phyloP scores from a whole-genome alignment of 805 yeast genomes.

The Monosporozyma servazzii region DNA sequence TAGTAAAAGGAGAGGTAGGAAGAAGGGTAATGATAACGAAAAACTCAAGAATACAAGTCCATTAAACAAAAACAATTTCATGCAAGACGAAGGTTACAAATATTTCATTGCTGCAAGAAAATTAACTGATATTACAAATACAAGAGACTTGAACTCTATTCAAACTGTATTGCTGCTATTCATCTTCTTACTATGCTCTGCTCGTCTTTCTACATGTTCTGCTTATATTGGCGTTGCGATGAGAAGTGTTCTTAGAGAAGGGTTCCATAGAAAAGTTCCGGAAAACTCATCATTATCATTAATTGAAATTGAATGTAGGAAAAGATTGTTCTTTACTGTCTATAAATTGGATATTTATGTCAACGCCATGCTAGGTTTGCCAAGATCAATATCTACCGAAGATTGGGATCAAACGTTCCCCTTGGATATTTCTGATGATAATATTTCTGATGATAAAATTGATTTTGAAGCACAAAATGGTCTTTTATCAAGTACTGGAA shows the following conservation, averaged over 20 bases:
- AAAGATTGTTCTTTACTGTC: slow-evolving; percentile 79
- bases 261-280: slow-evolving; percentile 67
- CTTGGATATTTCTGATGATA: slow-evolving; percentile 75
- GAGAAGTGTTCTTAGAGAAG: slow-evolving; percentile 77
- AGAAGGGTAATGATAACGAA: not conserved
- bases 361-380: slow-evolving; percentile 81
- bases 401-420: slow-evolving; percentile 77
- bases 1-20: not conserved
- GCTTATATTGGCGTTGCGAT: slow-evolving; percentile 85
- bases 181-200: slow-evolving; percentile 75
- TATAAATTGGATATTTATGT: slow-evolving; percentile 87
- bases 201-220: slow-evolving; percentile 81
- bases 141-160: slow-evolving; percentile 71
- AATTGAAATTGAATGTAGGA: slow-evolving; percentile 76
- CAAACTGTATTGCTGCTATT: slow-evolving; percentile 84
- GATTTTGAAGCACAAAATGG: slow-evolving; percentile 19
- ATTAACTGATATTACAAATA: slow-evolving; percentile 77
- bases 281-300: slow-evolving; percentile 40
- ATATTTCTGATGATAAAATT: slow-evolving; percentile 54
- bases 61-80: slow-evolving; percentile 22
- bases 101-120: slow-evolving; percentile 82
- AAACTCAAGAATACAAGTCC: not conserved
- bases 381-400: slow-evolving; percentile 63
- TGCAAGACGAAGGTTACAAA: slow-evolving; percentile 61
- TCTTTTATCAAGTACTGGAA: slow-evolving; percentile 33